A percentile compares a stretch with the other conserved stretches of the same genome.
These are phyloP conservation scores for Paramecium caudatum DNA, from an alignment of 73 alveolate species.

Conservation along the genomic window DNA sequence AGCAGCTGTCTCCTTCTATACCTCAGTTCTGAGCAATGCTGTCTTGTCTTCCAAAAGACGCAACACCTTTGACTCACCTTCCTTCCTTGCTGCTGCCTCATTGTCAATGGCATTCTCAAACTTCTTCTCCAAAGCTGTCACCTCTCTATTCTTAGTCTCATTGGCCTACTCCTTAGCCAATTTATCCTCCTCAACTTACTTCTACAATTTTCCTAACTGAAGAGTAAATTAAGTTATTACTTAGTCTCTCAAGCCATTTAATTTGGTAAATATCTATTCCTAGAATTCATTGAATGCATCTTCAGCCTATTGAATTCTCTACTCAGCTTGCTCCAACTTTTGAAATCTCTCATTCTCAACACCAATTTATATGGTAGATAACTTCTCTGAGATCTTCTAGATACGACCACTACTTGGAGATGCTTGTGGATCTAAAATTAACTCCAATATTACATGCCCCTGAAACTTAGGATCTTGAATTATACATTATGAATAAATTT, in stretches of 20 bases:
- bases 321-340: slow-evolving; percentile 65
- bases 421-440: slow-evolving; percentile 31
- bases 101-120: slow-evolving; percentile 39
- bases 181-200: slow-evolving; percentile 61
- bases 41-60: slow-evolving; percentile 53
- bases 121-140: slow-evolving; percentile 22
- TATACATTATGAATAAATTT: slow-evolving; percentile 31
- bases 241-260: slow-evolving; percentile 47
- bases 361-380: slow-evolving; percentile 68
- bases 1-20: slow-evolving; percentile 29
- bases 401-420: slow-evolving; percentile 32
- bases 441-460: neutral
- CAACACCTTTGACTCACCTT: slow-evolving; percentile 59
- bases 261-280: slow-evolving; percentile 45
- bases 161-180: slow-evolving; percentile 49
- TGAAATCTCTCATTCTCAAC: slow-evolving; percentile 66
- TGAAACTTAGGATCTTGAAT: slow-evolving; percentile 58
- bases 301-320: slow-evolving; percentile 61
- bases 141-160: slow-evolving; percentile 42
- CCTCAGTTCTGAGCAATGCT: slow-evolving; percentile 61
- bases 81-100: slow-evolving; percentile 55
- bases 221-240: neutral
- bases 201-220: slow-evolving; percentile 11
- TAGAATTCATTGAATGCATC: slow-evolving; percentile 61
- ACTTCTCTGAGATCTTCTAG: slow-evolving; percentile 56